These are phyloP conservation scores for Fusarium bactridioides DNA, from an alignment of 2,329 filamentous ascomycete species.

Conservation along the genomic window DNA sequence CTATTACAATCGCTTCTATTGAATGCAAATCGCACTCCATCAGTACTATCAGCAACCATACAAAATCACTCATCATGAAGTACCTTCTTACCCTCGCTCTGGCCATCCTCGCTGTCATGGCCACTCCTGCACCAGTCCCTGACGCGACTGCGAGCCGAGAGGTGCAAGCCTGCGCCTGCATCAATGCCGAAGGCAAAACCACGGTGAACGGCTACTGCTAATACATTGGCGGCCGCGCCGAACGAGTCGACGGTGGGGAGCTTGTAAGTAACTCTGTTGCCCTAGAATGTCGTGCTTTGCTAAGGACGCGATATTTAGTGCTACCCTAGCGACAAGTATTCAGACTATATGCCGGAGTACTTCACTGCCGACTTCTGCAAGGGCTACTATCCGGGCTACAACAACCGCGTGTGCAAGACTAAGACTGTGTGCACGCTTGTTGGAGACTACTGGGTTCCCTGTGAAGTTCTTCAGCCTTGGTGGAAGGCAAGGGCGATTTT, in stretches of 20 bases:
- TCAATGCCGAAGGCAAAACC: rapidly evolving
- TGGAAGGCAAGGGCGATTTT: rapidly evolving
- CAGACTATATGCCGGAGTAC: background rate
- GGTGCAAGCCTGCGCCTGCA: background rate
- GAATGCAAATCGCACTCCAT: rapidly evolving
- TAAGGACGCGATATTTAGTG: background rate
- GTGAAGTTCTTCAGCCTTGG: rapidly evolving
- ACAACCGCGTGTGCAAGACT: rapidly evolving
- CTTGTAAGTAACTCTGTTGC: background rate
- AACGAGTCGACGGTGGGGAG: background rate
- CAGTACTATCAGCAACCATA: rapidly evolving
- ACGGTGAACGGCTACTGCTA: rapidly evolving
- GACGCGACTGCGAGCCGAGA: background rate
- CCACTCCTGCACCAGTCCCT: background rate
- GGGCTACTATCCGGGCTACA: background rate
- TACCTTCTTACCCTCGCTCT: background rate
- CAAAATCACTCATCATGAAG: background rate
- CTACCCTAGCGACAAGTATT: background rate
- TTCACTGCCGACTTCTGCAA: background rate
- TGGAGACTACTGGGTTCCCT: background rate
- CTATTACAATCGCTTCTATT: background rate
- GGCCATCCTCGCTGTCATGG: background rate
- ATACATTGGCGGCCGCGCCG: background rate
- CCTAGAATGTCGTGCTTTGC: background rate
- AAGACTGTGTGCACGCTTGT: background rate